Evolutionary conservation across 164 flowering plant genomes (phyloP).

Genomic region (Euptelea pleiosperma): DNA sequence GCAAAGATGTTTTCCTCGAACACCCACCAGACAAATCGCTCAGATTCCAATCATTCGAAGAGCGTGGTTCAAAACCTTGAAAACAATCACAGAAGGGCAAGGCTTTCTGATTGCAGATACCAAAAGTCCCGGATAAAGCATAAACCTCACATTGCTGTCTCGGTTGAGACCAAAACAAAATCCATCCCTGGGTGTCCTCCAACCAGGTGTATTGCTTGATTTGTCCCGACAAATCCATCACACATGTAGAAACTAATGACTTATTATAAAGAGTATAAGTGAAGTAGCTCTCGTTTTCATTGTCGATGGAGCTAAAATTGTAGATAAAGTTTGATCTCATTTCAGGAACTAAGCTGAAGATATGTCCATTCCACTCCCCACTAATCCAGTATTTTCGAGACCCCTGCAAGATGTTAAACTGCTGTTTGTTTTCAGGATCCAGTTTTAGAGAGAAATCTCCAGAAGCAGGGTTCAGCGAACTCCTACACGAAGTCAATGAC

Average conservation of each 20-base stretch:
- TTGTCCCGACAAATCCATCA: constrained; percentile 17
- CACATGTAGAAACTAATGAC: constrained; percentile 7
- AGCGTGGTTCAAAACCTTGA: constrained; percentile 22
- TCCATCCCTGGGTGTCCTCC: constrained; percentile 12
- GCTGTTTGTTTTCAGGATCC: too few species aligned
- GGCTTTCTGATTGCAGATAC: constrained; percentile 9
- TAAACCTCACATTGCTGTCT: constrained; percentile 18
- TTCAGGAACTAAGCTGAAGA: constrained; percentile 20
- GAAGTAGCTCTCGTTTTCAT: constrained; percentile 21
- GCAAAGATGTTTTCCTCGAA: too few species aligned
- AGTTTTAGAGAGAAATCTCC: too few species aligned
- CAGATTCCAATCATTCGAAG: constrained; percentile 14
- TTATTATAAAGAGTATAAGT: constrained; percentile 4
- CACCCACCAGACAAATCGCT: too few species aligned
- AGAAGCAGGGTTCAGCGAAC: too few species aligned
- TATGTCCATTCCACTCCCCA: constrained; percentile 21
- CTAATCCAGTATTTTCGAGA: constrained; percentile 16
- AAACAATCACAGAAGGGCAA: constrained; percentile 15
- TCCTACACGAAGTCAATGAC: too few species aligned
- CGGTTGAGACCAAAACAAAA: constrained; percentile 22
- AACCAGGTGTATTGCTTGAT: constrained; percentile 17
- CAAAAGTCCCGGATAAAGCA: constrained; percentile 19
- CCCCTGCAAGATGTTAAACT: too few species aligned
- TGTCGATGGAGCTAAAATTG: constrained; percentile 14
- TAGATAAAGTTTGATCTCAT: constrained; percentile 6